Base-by-base conservation (phyloP, 805 yeast species). In the Ogataea paradorogensis region DNA sequence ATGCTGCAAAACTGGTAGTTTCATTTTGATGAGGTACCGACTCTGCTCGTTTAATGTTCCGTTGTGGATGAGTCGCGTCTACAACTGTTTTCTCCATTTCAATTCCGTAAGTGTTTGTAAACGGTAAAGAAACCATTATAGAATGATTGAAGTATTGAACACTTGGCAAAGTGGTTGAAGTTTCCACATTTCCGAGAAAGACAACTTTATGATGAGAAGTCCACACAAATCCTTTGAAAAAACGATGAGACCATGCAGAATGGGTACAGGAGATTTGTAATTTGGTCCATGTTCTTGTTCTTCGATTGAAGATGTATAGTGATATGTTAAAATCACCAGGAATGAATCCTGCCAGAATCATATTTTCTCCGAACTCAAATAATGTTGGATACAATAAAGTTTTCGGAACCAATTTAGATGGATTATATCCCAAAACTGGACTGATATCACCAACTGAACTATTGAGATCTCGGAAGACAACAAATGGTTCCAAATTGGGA, bases 171-270 rank as follows among this genome's bases (percentile, higher is more conserved):
- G 78, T 69, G 28, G 56, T 56, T 1, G 71, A 60, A 3, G 76
- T 68, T n/a, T 67, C 62, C 23, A 56, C 52, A 47, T 70, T 71
- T 1, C 93, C 93, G 25, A 84, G 51, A 21, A 82, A 59, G 1
- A 82, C 63, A 1, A 82, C 78, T 55, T 78, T 80, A 53, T 84
- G 91, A 58, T 84, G 95, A 1, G 90, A 81, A 23, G 73, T 73
- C 95, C 95, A 84, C 1, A 78, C 78, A 59, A 74, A 80, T 0
- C 84, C 78, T 46, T 78, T 80, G 76, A 85, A 78, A 35, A 82
- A 70, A 37, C 82, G 63, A 52, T 82, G 85, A 2, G 74, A 67
- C 22, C 73, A 73, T 23, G 69, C 63, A 33, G 71, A 74, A 47
- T 75, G 80, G 33, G 72, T 69, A 50, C 81, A 67, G 56, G 71